Conservation (phyloP, 345 rosid species). For the Pistacia vera region DNA sequence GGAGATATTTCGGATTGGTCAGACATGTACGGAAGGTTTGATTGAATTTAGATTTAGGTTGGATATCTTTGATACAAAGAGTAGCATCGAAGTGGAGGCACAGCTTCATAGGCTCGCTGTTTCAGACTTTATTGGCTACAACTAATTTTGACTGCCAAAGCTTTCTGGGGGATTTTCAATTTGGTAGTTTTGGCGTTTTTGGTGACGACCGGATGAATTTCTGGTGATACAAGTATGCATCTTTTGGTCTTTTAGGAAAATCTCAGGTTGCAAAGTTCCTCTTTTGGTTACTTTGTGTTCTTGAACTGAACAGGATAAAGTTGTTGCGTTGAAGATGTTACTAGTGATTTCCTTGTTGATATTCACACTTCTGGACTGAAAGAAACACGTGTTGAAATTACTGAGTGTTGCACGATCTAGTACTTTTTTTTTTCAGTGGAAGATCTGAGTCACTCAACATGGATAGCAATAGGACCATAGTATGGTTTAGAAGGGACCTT, state of each 20-base stretch:
- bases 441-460: conserved; percentile 30
- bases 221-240: conserved; percentile 7
- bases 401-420: conserved; percentile 3
- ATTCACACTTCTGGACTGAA: conserved; percentile 15
- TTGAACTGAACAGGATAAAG: not conserved
- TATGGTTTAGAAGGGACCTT: conserved; percentile 96
- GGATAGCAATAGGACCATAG: conserved; percentile 64
- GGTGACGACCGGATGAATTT: not conserved
- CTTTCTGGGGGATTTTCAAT: not conserved
- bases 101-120: not conserved
- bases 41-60: conserved; percentile 14
- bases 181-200: not conserved
- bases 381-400: conserved; percentile 6
- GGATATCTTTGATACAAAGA: conserved; percentile 23
- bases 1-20: conserved; percentile 17
- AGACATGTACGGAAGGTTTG: conserved; percentile 24
- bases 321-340: not conserved
- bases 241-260: not conserved
- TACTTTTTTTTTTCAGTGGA: not conserved
- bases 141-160: conserved; percentile 1
- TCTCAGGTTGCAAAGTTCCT: not conserved
- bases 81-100: not conserved
- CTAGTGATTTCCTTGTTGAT: not conserved
- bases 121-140: not conserved
- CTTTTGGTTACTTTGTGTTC: conserved; percentile 8